phyloP scores from a whole-genome alignment of 2,329 filamentous ascomycete species.

The Cladophialophora chaetospira region DNA sequence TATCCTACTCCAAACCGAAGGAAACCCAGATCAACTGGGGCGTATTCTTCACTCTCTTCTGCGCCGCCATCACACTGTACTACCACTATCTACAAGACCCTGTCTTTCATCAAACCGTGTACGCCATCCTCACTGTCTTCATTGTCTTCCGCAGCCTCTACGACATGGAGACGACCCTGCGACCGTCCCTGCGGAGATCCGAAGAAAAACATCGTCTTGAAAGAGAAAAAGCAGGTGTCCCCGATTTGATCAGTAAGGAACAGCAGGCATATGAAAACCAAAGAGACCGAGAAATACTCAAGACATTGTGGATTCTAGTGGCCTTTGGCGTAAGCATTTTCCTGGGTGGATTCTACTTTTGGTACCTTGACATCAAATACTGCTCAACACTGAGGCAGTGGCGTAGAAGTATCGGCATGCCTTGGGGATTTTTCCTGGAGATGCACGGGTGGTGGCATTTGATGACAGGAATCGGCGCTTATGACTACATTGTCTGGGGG shows the following conservation, averaged over 20 bases:
- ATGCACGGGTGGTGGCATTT: constrained; percentile 78
- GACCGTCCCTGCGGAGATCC: constrained; percentile 59
- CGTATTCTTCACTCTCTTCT: constrained; percentile 56
- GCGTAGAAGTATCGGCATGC: constrained; percentile 70
- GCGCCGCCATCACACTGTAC: constrained; percentile 72
- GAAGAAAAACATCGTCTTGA: constrained; percentile 48
- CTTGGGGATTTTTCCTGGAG: constrained; percentile 76
- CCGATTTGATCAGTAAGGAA: constrained; percentile 44
- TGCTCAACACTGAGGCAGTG: constrained; percentile 66
- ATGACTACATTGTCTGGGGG: constrained; percentile 82
- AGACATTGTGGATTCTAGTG: constrained; percentile 77
- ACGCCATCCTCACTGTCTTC: constrained; percentile 69
- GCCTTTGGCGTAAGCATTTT: constrained; percentile 69
- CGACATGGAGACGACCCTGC: constrained; percentile 70
- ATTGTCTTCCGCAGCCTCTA: constrained; percentile 74
- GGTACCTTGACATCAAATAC: constrained; percentile 78
- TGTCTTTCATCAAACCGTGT: constrained; percentile 78
- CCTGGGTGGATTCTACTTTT: constrained; percentile 72
- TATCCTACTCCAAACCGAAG: constrained; percentile 66
- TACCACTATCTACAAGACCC: constrained; percentile 84
- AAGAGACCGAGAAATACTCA: constrained; percentile 60
- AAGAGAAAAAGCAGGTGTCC: constrained; percentile 40
- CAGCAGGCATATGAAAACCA: constrained; percentile 53
- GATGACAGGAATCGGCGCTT: constrained; percentile 79
- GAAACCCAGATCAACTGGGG: constrained; percentile 58